These are phyloP conservation scores for Aechmea fasciata DNA, from an alignment of 176 grass and related monocot genomes.

Conservation along the genomic window DNA sequence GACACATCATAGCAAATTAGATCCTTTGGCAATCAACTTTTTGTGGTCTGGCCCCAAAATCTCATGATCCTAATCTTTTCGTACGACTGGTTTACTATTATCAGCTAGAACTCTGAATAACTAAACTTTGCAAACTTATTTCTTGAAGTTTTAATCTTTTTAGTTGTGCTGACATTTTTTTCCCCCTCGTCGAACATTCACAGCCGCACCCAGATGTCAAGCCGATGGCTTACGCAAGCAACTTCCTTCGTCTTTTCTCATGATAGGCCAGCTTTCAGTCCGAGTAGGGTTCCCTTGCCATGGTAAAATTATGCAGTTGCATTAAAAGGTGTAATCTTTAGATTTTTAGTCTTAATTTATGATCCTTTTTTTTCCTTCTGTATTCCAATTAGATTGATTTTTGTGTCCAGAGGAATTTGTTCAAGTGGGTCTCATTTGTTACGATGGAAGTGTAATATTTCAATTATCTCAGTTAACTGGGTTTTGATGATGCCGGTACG, in stretches of 20 bases:
- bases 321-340: background rate
- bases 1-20: too few relatives aligned
- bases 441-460: background rate
- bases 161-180: background rate
- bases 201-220: constrained; percentile 72
- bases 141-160: background rate
- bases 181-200: constrained; percentile 13
- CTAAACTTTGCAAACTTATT: background rate
- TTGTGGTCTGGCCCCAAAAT: too few relatives aligned
- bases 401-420: background rate
- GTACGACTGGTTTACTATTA: too few relatives aligned
- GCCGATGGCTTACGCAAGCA: constrained; percentile 70
- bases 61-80: too few relatives aligned
- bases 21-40: too few relatives aligned
- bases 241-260: constrained; percentile 62
- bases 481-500: background rate
- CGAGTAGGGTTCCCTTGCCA: background rate
- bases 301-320: background rate
- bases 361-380: background rate
- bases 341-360: background rate
- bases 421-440: background rate
- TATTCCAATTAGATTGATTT: background rate
- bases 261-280: background rate
- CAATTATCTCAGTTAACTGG: background rate
- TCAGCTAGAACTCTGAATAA: background rate